Evolutionary conservation across 1,284 basidiomycete genomes (phyloP), one percentile per base, ranked within the genome.

Genomic region (Fomitiporia mediterranea): DNA sequence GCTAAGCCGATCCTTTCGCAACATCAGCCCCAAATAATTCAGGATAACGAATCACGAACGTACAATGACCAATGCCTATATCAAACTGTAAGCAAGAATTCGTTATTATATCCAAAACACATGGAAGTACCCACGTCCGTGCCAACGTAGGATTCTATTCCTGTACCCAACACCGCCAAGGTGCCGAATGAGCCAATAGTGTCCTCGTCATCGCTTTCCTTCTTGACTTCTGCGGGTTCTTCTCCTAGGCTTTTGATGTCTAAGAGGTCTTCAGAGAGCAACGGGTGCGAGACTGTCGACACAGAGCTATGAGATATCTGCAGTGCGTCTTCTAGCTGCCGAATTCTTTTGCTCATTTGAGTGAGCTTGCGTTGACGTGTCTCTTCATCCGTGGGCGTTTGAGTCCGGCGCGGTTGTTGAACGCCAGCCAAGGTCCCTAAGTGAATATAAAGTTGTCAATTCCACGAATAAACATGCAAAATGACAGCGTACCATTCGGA

Each of bases 191-290:
- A 50, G 21, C 38, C 34, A 13, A 55, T 9, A 7, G 53, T 54
- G 15, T 54, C 40, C 23, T 50, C 42, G 23, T 58, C 57, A 7
- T 58, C 56, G 19, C 23, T n/a, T 17, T 38, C 25, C n/a, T 2
- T 25, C 25, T 53, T 38, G 13, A 28, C 15, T 19, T 34, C n/a
- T 23, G 35, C 19, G 8, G 19, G 34, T 2, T 17, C 27, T 5
- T 32, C 53, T n/a, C 19, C 28, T 9, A 38, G 17, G 28, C 34
- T 7, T 32, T 67, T 67, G 35, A 66, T 58, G 27, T 58, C 54
- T 13, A 67, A 59, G 3, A 67, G 53, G 23, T 66, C 65, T 34
- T 65, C 61, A 13, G 60, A 51, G 9, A 67, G 60, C n/a, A 67
- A 55, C 3, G 64, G 66, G 53, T 67, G 66, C 23, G 59, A 55